Conservation (phyloP, 2,329 filamentous ascomycete species). For the Ascochyta pisi region DNA sequence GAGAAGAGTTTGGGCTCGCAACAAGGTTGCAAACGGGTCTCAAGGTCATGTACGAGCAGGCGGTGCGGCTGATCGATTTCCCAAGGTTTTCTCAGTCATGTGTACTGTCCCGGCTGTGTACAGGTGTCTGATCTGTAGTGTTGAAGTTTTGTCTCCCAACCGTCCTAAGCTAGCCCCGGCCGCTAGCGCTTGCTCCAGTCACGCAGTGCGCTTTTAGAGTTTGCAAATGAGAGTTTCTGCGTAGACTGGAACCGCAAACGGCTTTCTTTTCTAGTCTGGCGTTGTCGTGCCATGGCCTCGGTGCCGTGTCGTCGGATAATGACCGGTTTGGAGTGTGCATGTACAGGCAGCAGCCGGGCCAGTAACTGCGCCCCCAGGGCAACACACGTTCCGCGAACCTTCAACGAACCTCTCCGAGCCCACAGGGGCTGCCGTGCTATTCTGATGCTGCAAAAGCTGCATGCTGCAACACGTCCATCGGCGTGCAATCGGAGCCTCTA, state of each 20-base stretch:
- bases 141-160: neutral
- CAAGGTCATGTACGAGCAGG: neutral
- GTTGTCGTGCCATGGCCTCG: constrained; percentile 18
- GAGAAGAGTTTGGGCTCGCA: neutral
- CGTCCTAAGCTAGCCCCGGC: constrained; percentile 2
- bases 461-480: neutral
- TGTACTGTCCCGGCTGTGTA: neutral
- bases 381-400: neutral
- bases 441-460: constrained; percentile 8
- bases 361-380: neutral
- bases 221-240: neutral
- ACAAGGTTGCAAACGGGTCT: constrained; percentile 13
- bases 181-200: constrained; percentile 9
- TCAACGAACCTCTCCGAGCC: neutral
- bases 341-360: neutral
- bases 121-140: neutral
- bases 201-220: constrained; percentile 14
- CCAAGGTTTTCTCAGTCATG: neutral
- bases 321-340: neutral
- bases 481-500: constrained; percentile 1
- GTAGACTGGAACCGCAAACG: constrained; percentile 6
- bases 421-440: constrained; percentile 1
- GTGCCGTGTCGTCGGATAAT: constrained; percentile 26
- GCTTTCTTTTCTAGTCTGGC: constrained; percentile 18
- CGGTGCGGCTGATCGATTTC: constrained; percentile 4